phyloP scores from a whole-genome alignment of 2,329 filamentous ascomycete genomes.

The Ascochyta pisi region DNA sequence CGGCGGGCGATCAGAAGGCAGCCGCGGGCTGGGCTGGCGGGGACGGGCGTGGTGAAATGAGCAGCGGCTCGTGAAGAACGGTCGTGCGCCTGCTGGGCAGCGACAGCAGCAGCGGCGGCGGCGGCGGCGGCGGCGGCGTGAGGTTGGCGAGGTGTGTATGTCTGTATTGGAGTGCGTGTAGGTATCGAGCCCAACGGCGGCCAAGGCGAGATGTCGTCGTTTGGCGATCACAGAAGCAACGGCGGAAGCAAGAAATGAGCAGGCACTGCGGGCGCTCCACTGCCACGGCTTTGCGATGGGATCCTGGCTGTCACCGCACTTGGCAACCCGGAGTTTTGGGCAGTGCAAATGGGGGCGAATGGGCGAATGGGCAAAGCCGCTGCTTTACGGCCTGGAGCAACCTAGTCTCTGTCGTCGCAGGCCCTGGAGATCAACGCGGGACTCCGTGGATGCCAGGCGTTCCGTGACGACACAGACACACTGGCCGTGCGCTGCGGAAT shows the following conservation, averaged over 20 bases:
- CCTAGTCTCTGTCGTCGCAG: slow-evolving; percentile 14
- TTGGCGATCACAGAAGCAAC: slow-evolving; percentile 8
- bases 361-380: slow-evolving; percentile 8
- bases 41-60: slow-evolving; percentile 24
- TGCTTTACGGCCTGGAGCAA: slow-evolving; percentile 10
- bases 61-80: slow-evolving; percentile 16
- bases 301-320: slow-evolving; percentile 20
- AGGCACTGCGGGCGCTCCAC: slow-evolving; percentile 16
- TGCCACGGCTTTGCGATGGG: slow-evolving; percentile 19
- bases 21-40: slow-evolving; percentile 29
- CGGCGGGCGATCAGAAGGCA: slow-evolving; percentile 19
- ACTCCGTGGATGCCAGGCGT: slow-evolving; percentile 1
- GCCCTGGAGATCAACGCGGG: slow-evolving; percentile 13
- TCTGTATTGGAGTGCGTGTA: background rate
- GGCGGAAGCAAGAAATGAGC: slow-evolving; percentile 22
- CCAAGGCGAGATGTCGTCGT: slow-evolving; percentile 16
- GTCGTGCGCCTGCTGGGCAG: slow-evolving; percentile 20
- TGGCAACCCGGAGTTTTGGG: slow-evolving; percentile 22
- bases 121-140: no score
- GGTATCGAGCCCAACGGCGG: slow-evolving; percentile 10
- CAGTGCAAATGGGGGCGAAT: slow-evolving; percentile 19
- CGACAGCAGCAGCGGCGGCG: background rate
- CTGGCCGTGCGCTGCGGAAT: slow-evolving; percentile 15
- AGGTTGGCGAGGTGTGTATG: background rate
- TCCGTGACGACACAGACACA: slow-evolving; percentile 18